Evolutionary conservation across 805 yeast genomes (phyloP).

Genomic region (Metschnikowia bowlesiae): DNA sequence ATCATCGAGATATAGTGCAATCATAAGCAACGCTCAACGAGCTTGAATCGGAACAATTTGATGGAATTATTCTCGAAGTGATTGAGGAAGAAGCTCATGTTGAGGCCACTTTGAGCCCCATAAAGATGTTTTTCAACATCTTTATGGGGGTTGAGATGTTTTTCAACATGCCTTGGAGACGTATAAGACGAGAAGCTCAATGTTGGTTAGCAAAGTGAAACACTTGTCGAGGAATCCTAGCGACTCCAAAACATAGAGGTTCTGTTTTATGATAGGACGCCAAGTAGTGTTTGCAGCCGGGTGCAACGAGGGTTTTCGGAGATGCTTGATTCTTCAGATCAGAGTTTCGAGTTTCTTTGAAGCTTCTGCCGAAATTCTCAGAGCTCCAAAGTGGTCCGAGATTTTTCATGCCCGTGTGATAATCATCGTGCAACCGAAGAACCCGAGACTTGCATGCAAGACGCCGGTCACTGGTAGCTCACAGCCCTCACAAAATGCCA

Average conservation of each 20-base stretch:
- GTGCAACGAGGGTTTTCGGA: constrained; percentile 37
- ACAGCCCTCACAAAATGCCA: too few species aligned
- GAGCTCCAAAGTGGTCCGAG: too few species aligned
- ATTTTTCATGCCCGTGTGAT: too few species aligned
- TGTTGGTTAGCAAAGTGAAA: constrained; percentile 41
- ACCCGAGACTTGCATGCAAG: too few species aligned
- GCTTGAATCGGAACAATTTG: constrained; percentile 32
- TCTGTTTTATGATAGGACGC: constrained; percentile 13
- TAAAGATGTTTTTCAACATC: constrained; percentile 28
- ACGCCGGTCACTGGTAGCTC: too few species aligned
- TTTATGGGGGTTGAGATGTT: too few species aligned
- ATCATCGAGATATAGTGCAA: too few species aligned
- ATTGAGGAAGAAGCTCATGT: constrained; percentile 32
- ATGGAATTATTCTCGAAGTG: constrained; percentile 15
- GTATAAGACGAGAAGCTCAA: constrained; percentile 35
- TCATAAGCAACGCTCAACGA: constrained; percentile 34
- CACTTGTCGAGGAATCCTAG: constrained; percentile 45
- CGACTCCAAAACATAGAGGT: constrained; percentile 31
- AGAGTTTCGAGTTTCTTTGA: too few species aligned
- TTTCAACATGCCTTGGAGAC: constrained; percentile 27
- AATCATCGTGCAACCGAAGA: too few species aligned
- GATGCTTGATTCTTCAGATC: too few species aligned
- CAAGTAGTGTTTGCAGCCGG: constrained; percentile 44
- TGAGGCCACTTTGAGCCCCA: constrained; percentile 22
- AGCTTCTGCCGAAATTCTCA: too few species aligned